Percentiles rank a stretch among this genome's conserved stretches.
Conservation (phyloP, 441 rosid genomes). For the Sinapis alba region DNA sequence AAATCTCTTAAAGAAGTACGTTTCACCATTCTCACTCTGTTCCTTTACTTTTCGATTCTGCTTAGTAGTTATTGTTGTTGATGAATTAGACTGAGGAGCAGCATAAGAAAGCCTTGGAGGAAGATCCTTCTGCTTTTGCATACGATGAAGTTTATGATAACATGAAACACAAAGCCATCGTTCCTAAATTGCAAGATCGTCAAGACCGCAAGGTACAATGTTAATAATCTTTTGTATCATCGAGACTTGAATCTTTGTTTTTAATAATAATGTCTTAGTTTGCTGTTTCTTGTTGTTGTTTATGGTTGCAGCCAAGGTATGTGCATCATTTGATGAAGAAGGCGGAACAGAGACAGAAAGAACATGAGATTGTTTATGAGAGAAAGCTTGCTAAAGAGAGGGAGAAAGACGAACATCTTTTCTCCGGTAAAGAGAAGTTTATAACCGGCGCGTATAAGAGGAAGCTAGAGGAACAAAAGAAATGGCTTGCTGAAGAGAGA, state of each 20-base stretch:
- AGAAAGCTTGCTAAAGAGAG: conserved; percentile 87
- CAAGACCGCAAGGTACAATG: conserved; percentile 53
- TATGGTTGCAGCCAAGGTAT: conserved; percentile 80
- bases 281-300: not conserved
- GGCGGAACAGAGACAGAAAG: conserved; percentile 68
- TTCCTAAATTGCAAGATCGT: conserved; percentile 59
- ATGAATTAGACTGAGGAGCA: conserved; percentile 70
- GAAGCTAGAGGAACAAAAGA: conserved; percentile 87
- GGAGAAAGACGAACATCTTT: conserved; percentile 82
- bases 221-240: too few species aligned
- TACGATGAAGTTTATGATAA: conserved; percentile 89
- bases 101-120: conserved; percentile 82
- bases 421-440: conserved; percentile 82
- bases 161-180: conserved; percentile 68
- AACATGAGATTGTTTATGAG: conserved; percentile 81
- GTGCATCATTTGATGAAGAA: conserved; percentile 64
- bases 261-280: too few species aligned
- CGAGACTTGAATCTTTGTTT: too few species aligned
- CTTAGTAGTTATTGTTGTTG: not conserved
- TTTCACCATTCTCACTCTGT: not conserved
- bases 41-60: not conserved
- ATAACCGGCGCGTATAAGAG: conserved; percentile 75
- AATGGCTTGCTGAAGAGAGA: conserved; percentile 79
- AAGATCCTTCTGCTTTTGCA: conserved; percentile 87
- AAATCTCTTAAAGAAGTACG: conserved; percentile 75